Percentiles rank a stretch among this genome's conserved stretches.
These are phyloP conservation scores for Penicillium sp. DNA, from an alignment of 2,329 filamentous ascomycete genomes.

Conservation along the genomic window DNA sequence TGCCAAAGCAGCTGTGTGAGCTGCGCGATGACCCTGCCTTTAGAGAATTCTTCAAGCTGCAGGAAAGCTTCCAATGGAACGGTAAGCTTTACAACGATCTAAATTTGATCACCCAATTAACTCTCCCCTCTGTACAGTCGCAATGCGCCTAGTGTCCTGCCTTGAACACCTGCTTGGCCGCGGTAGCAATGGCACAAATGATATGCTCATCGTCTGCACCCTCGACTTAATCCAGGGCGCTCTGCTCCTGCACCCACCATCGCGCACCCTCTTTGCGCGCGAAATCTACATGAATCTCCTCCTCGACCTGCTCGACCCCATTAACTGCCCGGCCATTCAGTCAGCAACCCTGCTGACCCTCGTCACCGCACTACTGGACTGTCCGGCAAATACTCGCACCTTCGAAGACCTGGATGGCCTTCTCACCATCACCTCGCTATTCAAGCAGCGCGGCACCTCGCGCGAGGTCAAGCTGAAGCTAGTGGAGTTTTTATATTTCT, in stretches of 20 bases:
- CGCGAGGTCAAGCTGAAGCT: constrained; percentile 90
- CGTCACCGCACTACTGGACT: constrained; percentile 80
- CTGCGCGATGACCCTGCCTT: constrained; percentile 81
- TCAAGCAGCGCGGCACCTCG: constrained; percentile 79
- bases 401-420: constrained; percentile 92
- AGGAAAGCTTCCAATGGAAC: constrained; percentile 98
- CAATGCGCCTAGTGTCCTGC: constrained; percentile 75
- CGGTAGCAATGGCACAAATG: constrained; percentile 73
- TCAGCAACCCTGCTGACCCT: constrained; percentile 84
- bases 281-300: constrained; percentile 96
- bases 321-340: constrained; percentile 88
- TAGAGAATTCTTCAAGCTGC: constrained; percentile 90
- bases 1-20: constrained; percentile 61
- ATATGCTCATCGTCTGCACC: constrained; percentile 79
- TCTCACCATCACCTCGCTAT: constrained; percentile 83
- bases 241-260: constrained; percentile 82
- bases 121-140: constrained; percentile 49
- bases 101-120: not conserved
- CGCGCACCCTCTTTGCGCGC: constrained; percentile 76
- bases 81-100: constrained; percentile 40
- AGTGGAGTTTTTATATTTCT: constrained; percentile 98
- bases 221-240: constrained; percentile 85
- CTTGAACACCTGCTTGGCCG: constrained; percentile 82
- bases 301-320: constrained; percentile 86
- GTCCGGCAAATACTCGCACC: constrained; percentile 78